These are phyloP conservation scores for Pseudopyrenochaeta lycopersici DNA, from an alignment of 2,329 filamentous ascomycete genomes.

Conservation along the genomic window DNA sequence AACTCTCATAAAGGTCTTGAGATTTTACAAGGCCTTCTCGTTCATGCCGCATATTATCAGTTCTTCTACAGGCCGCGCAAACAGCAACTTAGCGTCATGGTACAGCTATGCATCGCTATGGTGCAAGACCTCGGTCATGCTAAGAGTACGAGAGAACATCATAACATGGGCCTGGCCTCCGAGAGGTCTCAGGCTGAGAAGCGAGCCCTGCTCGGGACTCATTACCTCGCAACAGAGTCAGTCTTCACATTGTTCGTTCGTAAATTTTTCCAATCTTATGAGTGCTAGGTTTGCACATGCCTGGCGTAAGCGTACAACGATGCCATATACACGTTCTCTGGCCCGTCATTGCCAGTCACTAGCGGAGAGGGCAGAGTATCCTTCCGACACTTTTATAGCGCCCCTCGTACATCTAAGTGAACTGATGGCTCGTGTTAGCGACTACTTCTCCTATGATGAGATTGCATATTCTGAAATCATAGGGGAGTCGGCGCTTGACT, in stretches of 20 bases:
- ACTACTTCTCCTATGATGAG: slow-evolving; percentile 33
- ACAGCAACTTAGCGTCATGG: slow-evolving; percentile 41
- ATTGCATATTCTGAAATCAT: slow-evolving; percentile 25
- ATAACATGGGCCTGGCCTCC: neutral
- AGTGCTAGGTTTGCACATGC: neutral
- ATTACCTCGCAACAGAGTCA: neutral
- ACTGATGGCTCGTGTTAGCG: slow-evolving; percentile 23
- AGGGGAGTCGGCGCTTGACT: slow-evolving; percentile 23
- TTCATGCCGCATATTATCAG: slow-evolving; percentile 50
- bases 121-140: slow-evolving; percentile 43
- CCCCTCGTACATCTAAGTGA: slow-evolving; percentile 24
- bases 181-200: slow-evolving; percentile 8
- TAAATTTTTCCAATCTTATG: neutral
- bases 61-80: slow-evolving; percentile 38
- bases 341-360: slow-evolving; percentile 18
- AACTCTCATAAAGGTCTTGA: slow-evolving; percentile 48
- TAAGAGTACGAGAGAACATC: slow-evolving; percentile 8
- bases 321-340: slow-evolving; percentile 27
- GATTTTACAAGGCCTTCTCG: slow-evolving; percentile 50
- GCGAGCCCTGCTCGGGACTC: slow-evolving; percentile 31
- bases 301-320: slow-evolving; percentile 7
- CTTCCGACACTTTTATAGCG: slow-evolving; percentile 24
- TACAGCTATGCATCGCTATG: slow-evolving; percentile 50
- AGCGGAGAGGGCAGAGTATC: slow-evolving; percentile 4
- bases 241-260: neutral